A percentile compares a stretch with the other conserved stretches of the same genome.
Evolutionary conservation across 306 rosid species (phyloP).

Genomic region (Mimosa bimucronata): DNA sequence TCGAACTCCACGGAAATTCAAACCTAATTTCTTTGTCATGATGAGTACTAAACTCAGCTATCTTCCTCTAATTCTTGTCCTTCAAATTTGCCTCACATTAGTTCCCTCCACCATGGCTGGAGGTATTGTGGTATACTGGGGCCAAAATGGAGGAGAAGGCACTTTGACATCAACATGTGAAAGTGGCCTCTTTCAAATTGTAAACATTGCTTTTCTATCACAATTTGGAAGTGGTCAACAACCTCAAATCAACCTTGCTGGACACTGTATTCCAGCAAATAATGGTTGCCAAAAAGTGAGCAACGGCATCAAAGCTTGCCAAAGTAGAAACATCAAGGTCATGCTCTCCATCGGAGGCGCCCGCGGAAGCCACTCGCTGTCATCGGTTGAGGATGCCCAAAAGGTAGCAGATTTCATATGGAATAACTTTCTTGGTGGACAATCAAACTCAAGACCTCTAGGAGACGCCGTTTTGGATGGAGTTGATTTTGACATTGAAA

Average conservation of each 20-base stretch:
- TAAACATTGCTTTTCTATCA: slow-evolving; percentile 39
- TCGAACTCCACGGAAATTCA: neutral
- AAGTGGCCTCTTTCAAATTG: neutral
- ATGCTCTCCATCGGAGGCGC: slow-evolving; percentile 45
- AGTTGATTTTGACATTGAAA: slow-evolving; percentile 51
- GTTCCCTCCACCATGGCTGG: neutral
- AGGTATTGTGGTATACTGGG: neutral
- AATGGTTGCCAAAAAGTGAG: neutral
- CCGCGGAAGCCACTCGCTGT: slow-evolving; percentile 17
- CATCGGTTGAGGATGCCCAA: slow-evolving; percentile 41
- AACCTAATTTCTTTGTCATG: neutral
- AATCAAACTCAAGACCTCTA: slow-evolving; percentile 43
- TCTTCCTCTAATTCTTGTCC: neutral
- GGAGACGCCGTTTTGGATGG: slow-evolving; percentile 52
- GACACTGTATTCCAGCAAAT: slow-evolving; percentile 46
- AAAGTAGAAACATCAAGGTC: slow-evolving; percentile 37
- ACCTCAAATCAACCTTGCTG: slow-evolving; percentile 47
- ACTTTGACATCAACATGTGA: neutral
- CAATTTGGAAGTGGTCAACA: neutral
- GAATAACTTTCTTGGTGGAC: slow-evolving; percentile 50
- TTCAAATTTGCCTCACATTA: neutral
- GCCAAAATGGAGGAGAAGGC: neutral
- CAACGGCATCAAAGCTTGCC: slow-evolving; percentile 23
- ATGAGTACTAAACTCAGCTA: neutral
- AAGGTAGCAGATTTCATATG: slow-evolving; percentile 41